A percentile compares a stretch with the other conserved stretches of the same genome.
These are phyloP conservation scores for Ceratobasidium theobromae DNA, from an alignment of 1,284 basidiomycete genomes.

Conservation along the genomic window DNA sequence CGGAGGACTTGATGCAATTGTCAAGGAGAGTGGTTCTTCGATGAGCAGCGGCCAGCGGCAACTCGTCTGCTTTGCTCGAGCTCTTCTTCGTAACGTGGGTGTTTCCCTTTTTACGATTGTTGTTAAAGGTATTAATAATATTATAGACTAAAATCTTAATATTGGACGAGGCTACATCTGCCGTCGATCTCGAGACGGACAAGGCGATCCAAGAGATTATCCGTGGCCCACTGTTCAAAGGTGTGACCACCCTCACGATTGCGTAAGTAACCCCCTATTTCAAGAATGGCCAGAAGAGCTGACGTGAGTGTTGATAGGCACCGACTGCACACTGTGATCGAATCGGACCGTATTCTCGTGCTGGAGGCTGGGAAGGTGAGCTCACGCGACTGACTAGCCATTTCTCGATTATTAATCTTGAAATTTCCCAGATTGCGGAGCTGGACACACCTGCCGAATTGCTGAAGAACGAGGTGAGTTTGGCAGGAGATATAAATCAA, in stretches of 20 bases:
- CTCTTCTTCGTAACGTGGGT: slow-evolving; percentile 64
- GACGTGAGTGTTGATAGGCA: slow-evolving; percentile 54
- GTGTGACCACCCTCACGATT: slow-evolving; percentile 82
- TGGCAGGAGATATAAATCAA: slow-evolving; percentile 1
- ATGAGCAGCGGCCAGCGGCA: slow-evolving; percentile 85
- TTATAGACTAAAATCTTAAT: slow-evolving; percentile 78
- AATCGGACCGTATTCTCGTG: slow-evolving; percentile 82
- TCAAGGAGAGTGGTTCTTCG: slow-evolving; percentile 81
- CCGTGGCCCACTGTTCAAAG: slow-evolving; percentile 63
- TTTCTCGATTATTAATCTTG: slow-evolving; percentile 22
- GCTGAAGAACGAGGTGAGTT: slow-evolving; percentile 52
- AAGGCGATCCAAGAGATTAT: slow-evolving; percentile 82
- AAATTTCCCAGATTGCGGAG: slow-evolving; percentile 57
- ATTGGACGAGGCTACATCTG: slow-evolving; percentile 87
- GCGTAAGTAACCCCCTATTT: slow-evolving; percentile 52
- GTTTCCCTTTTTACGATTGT: not conserved
- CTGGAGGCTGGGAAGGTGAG: slow-evolving; percentile 72
- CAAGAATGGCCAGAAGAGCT: not conserved
- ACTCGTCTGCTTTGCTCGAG: slow-evolving; percentile 79
- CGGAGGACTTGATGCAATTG: slow-evolving; percentile 71
- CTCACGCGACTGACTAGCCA: not conserved
- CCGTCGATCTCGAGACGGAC: slow-evolving; percentile 90
- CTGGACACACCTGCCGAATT: slow-evolving; percentile 70
- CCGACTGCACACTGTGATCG: slow-evolving; percentile 87
- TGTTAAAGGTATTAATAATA: not conserved